Conservation (phyloP, 441 rosid genomes). For the Manihot esculenta region DNA sequence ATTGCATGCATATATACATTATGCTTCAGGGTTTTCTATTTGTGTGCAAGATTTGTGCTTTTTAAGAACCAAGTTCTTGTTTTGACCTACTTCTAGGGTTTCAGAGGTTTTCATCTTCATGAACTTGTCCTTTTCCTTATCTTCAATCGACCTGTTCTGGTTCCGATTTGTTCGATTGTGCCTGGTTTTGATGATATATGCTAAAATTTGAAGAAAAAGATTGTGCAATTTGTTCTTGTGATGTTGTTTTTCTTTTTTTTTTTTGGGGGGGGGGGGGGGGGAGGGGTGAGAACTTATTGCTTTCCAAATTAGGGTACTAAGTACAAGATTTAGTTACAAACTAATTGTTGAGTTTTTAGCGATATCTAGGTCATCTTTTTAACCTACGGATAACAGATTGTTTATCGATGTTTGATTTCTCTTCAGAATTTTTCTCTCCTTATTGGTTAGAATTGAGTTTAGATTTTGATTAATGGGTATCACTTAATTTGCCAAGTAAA, state of each 20-base stretch:
- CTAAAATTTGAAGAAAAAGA: neutral
- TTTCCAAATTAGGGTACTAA: neutral
- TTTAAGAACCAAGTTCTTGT: conserved; percentile 8
- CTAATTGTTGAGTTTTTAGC: neutral
- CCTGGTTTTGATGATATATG: neutral
- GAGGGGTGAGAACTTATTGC: no score
- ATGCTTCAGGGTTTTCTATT: neutral
- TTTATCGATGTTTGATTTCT: no score
- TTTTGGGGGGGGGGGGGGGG: neutral
- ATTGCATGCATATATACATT: neutral
- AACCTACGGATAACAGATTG: neutral
- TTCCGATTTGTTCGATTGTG: neutral
- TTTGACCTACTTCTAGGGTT: conserved; percentile 16
- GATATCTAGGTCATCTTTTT: neutral
- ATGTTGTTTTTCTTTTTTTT: neutral
- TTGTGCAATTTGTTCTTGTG: no score
- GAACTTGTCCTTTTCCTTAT: neutral
- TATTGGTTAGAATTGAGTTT: no score
- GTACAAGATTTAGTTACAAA: neutral
- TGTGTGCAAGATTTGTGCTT: conserved; percentile 30
- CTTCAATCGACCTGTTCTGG: neutral
- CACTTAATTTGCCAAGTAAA: neutral
- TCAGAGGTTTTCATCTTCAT: conserved; percentile 6
- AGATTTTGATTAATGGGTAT: no score
- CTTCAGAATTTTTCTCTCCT: no score